Percentiles rank a stretch among this genome's conserved stretches.
Conservation (phyloP, 1,284 basidiomycete species). For the Coniferiporia sulphurascens region DNA sequence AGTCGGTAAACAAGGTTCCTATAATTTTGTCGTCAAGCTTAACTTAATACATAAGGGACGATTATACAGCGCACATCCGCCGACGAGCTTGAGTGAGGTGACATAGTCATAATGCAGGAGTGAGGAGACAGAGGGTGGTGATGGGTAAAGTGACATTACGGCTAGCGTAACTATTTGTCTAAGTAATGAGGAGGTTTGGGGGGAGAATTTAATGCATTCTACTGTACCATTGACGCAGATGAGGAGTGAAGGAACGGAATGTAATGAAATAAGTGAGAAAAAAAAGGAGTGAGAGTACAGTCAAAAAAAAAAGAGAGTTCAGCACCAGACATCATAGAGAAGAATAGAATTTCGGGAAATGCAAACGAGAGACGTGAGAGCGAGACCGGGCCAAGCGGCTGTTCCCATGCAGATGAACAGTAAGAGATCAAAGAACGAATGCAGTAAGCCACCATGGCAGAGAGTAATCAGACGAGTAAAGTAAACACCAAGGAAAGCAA, state of each 20-base stretch:
- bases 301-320: background rate
- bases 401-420: constrained; percentile 3
- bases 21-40: background rate
- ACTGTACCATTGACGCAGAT: constrained; percentile 2
- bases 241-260: constrained; percentile 4
- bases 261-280: constrained; percentile 1
- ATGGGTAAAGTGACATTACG: constrained; percentile 5
- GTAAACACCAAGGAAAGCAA: constrained; percentile 4
- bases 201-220: constrained; percentile 3
- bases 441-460: constrained; percentile 10
- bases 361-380: constrained; percentile 8
- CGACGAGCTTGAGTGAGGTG: background rate
- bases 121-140: background rate
- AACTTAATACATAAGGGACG: background rate
- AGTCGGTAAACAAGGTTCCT: background rate
- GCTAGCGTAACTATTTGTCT: constrained; percentile 12
- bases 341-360: background rate
- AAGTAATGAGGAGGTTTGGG: constrained; percentile 1
- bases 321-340: background rate
- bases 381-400: constrained; percentile 1
- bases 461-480: background rate
- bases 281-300: background rate
- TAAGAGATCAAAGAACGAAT: background rate
- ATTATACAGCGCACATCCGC: background rate
- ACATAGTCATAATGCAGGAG: background rate